These are phyloP conservation scores for Crithidia acanthocephali DNA, from an alignment of 208 protist species.

Conservation along the genomic window DNA sequence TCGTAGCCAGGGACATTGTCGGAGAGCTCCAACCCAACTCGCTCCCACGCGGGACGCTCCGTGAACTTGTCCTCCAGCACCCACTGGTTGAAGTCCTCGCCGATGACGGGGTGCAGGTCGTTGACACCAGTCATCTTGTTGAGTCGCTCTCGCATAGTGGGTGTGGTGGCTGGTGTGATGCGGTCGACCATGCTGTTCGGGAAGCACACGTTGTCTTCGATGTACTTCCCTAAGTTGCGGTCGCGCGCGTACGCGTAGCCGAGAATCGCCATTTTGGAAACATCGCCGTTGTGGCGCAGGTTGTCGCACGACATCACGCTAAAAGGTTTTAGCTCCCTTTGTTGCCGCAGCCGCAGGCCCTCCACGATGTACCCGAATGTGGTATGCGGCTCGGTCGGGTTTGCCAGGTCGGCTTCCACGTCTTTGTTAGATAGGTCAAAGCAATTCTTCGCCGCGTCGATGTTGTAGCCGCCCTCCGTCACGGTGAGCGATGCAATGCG, in stretches of 20 bases:
- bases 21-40: constrained; percentile 37
- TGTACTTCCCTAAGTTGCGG: constrained; percentile 22
- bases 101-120: constrained; percentile 42
- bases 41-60: constrained; percentile 38
- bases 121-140: constrained; percentile 25
- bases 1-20: constrained; percentile 40
- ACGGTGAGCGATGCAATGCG: constrained; percentile 46
- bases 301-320: constrained; percentile 60
- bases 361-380: constrained; percentile 52
- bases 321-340: constrained; percentile 29
- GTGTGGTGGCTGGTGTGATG: constrained; percentile 45
- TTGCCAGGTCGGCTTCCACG: constrained; percentile 30
- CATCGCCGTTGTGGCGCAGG: constrained; percentile 50
- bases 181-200: constrained; percentile 50
- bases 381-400: constrained; percentile 32
- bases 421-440: constrained; percentile 39
- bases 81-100: constrained; percentile 55
- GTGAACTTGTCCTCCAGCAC: constrained; percentile 47
- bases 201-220: constrained; percentile 36
- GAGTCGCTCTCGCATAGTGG: constrained; percentile 25
- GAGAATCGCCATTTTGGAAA: constrained; percentile 40
- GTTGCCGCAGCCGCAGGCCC: constrained; percentile 35
- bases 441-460: constrained; percentile 41
- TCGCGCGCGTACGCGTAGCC: constrained; percentile 34
- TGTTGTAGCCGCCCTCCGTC: constrained; percentile 58